Conservation (phyloP, 2,329 filamentous ascomycete genomes). For the Lasiodiplodia sp. region DNA sequence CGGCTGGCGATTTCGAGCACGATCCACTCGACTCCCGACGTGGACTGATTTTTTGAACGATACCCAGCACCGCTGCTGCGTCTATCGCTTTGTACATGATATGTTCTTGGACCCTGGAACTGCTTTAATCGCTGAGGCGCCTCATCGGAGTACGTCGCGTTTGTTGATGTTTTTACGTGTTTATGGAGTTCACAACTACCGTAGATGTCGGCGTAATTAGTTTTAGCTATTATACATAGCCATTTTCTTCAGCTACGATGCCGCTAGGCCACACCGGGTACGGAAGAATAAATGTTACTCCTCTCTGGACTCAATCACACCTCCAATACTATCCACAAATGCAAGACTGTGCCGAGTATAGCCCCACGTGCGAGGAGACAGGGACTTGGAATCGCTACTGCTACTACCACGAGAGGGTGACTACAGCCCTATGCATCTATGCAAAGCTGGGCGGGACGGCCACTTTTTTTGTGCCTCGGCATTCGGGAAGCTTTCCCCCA, state of each 20-base stretch:
- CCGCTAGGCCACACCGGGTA: neutral
- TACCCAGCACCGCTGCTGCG: conserved; percentile 17
- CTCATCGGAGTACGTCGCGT: conserved; percentile 5
- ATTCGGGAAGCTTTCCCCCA: conserved; percentile 22
- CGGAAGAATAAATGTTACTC: neutral
- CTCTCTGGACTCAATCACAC: conserved; percentile 10
- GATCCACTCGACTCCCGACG: neutral
- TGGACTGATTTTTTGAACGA: conserved; percentile 9
- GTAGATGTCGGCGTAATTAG: conserved; percentile 24
- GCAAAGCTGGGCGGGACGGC: neutral
- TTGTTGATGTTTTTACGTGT: conserved; percentile 15
- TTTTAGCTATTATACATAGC: conserved; percentile 13
- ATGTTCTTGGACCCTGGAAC: neutral
- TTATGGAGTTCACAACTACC: conserved; percentile 3
- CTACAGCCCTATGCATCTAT: neutral
- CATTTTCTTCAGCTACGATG: neutral
- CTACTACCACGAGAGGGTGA: neutral
- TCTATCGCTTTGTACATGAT: conserved; percentile 23
- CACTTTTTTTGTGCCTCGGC: conserved; percentile 7
- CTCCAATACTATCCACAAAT: neutral
- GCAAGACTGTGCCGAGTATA: neutral
- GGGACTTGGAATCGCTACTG: neutral
- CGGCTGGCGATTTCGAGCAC: conserved; percentile 19
- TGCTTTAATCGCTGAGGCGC: conserved; percentile 13
- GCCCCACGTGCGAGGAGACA: neutral